A percentile compares a stretch with the other conserved stretches of the same genome.
phyloP scores from a whole-genome alignment of 2,329 filamentous ascomycete genomes.

The Cercospora beticola region DNA sequence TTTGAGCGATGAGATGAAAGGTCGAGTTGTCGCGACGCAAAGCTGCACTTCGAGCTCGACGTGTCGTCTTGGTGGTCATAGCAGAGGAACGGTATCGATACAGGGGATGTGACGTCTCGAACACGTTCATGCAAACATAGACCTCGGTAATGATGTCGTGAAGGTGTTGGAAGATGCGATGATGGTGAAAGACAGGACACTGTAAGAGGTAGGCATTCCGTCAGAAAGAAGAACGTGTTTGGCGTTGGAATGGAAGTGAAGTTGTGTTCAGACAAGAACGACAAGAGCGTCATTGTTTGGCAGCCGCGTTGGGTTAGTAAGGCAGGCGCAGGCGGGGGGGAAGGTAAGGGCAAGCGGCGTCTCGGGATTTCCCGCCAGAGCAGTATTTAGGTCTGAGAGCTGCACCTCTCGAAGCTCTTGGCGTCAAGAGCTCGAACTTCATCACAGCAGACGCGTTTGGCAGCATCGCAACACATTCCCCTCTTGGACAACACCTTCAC shows the following conservation, averaged over 20 bases:
- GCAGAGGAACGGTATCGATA: not conserved
- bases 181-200: too few relatives aligned
- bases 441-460: conserved; percentile 1
- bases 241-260: not conserved
- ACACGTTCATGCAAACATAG: not conserved
- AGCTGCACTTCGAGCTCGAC: not conserved
- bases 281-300: not conserved
- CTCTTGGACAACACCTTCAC: not conserved
- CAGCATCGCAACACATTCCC: not conserved
- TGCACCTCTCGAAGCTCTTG: not conserved
- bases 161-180: not conserved
- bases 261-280: not conserved
- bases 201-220: not conserved
- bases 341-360: not conserved
- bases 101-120: not conserved
- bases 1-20: not conserved
- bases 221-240: not conserved
- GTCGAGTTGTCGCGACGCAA: not conserved
- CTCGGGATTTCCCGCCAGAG: not conserved
- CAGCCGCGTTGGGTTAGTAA: too few relatives aligned
- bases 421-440: not conserved
- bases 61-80: not conserved
- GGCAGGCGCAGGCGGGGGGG: too few relatives aligned
- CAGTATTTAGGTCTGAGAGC: not conserved
- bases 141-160: not conserved